A percentile compares a stretch with the other conserved stretches of the same genome.
Conservation (phyloP, 202 grass and related monocot genomes). For the Bolboschoenoplectus hybrid region DNA sequence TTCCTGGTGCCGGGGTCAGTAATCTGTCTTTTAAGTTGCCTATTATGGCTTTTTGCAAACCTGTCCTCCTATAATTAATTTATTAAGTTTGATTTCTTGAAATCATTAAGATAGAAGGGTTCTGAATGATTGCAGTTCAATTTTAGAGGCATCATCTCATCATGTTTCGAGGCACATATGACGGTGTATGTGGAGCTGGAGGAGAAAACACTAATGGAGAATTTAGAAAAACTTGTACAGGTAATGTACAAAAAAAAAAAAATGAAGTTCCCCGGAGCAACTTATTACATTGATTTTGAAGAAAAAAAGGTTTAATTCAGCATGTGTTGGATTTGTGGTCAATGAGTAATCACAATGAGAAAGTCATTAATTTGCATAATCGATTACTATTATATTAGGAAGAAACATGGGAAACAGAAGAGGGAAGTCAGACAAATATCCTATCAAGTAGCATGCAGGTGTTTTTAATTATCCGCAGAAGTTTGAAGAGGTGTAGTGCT, state of each 20-base stretch:
- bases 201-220: constrained; percentile 91
- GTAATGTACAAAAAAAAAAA: constrained; percentile 38
- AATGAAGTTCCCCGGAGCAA: not conserved
- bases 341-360: constrained; percentile 9
- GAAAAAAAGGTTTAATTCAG: not conserved
- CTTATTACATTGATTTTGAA: not conserved
- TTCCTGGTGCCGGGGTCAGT: constrained; percentile 91
- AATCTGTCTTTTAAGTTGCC: constrained; percentile 42
- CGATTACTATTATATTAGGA: constrained; percentile 57
- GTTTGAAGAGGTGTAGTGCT: constrained; percentile 96
- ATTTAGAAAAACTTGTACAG: constrained; percentile 99
- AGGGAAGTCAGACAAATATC: constrained; percentile 98
- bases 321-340: constrained; percentile 14
- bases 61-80: constrained; percentile 27
- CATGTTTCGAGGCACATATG: constrained; percentile 97
- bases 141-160: constrained; percentile 98
- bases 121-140: constrained; percentile 72
- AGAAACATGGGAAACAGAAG: constrained; percentile 99
- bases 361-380: constrained; percentile 32
- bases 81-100: constrained; percentile 38
- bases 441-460: constrained; percentile 99
- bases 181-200: constrained; percentile 94
- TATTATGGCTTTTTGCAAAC: constrained; percentile 27
- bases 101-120: not conserved
- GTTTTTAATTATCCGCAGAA: constrained; percentile 98